These are phyloP conservation scores for Odontarrhena argentea DNA, from an alignment of 345 rosid genomes.

Conservation along the genomic window DNA sequence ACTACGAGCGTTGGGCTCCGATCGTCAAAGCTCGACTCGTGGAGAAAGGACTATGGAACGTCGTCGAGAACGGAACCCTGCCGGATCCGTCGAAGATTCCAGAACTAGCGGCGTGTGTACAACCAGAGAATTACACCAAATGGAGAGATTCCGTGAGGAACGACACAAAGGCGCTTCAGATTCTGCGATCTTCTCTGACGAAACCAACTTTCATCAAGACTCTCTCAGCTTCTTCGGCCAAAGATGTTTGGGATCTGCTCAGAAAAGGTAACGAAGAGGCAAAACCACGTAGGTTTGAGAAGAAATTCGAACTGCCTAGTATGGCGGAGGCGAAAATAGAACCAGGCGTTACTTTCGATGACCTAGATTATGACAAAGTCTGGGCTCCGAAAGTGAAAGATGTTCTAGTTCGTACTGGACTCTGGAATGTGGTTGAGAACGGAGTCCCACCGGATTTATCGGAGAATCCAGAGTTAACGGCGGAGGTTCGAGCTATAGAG, in stretches of 20 bases:
- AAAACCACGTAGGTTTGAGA: background rate
- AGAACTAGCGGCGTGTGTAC: background rate
- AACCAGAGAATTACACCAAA: no score
- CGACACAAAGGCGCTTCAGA: background rate
- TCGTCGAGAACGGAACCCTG: background rate
- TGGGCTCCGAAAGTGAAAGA: no score
- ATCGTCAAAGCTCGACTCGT: background rate
- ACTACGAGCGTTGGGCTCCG: background rate
- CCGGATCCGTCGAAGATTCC: background rate
- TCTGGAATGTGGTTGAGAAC: no score
- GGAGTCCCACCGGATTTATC: no score
- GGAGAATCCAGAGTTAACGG: no score
- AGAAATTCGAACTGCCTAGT: background rate
- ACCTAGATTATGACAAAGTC: no score
- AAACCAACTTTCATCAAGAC: conserved; percentile 15
- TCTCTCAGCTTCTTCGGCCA: conserved; percentile 1
- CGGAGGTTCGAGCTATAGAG: no score
- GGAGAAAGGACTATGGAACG: background rate
- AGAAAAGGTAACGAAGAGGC: background rate
- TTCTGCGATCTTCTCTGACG: conserved; percentile 22
- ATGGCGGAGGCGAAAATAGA: background rate
- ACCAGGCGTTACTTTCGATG: no score
- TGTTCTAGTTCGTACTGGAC: no score
- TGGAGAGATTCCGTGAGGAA: no score
- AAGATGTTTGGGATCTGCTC: background rate